Evolutionary conservation across 192 early-diverging fungal genomes (phyloP).

Genomic region (Coemansia sp.): DNA sequence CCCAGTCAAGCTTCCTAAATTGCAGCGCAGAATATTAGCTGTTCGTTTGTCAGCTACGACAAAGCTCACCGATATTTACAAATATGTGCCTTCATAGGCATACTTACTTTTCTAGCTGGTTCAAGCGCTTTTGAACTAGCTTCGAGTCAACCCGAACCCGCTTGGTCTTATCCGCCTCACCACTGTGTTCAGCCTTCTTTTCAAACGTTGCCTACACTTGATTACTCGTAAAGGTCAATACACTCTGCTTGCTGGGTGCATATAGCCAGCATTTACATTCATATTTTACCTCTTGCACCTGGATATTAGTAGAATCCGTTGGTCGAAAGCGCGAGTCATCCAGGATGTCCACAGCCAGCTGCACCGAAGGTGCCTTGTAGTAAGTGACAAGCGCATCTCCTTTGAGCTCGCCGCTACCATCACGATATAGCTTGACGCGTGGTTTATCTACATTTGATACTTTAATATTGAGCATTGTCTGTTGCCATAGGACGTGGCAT

Average conservation of each 20-base stretch:
- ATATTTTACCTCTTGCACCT: conserved; percentile 62
- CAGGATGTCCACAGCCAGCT: conserved; percentile 78
- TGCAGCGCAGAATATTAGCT: not conserved
- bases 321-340: conserved; percentile 83
- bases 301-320: conserved; percentile 64
- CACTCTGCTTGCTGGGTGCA: not conserved
- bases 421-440: conserved; percentile 86
- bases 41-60: not conserved
- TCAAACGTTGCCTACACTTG: conserved; percentile 76
- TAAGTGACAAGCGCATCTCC: conserved; percentile 94
- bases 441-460: conserved; percentile 62
- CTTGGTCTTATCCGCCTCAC: conserved; percentile 23
- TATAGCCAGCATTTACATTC: not conserved
- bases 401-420: conserved; percentile 67
- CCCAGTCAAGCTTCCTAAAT: conserved; percentile 82
- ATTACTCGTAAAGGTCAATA: not conserved
- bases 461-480: not conserved
- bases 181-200: conserved; percentile 59
- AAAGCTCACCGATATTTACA: not conserved
- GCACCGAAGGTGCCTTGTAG: conserved; percentile 86
- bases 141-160: conserved; percentile 57
- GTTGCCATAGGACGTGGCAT: not conserved
- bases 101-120: conserved; percentile 69
- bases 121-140: conserved; percentile 63
- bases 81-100: not conserved